These are phyloP conservation scores for Onygenales sp. DNA, from an alignment of 2,329 filamentous ascomycete genomes.

Conservation along the genomic window DNA sequence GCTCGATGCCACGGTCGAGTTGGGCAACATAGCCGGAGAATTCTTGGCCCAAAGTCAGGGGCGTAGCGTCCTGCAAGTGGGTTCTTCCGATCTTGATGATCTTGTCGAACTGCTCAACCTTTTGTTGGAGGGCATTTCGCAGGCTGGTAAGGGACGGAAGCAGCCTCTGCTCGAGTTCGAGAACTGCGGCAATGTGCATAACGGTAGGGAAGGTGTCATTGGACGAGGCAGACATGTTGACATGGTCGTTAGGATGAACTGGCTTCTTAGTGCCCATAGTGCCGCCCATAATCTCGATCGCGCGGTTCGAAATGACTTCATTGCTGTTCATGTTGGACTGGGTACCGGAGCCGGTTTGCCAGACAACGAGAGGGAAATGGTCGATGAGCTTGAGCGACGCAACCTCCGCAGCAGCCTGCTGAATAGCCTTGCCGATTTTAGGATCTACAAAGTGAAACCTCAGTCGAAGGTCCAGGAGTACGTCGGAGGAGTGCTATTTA, in stretches of 20 bases:
- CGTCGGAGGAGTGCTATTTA: slow-evolving; percentile 19
- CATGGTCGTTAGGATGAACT: slow-evolving; percentile 98
- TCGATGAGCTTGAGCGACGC: slow-evolving; percentile 87
- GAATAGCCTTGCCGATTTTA: slow-evolving; percentile 82
- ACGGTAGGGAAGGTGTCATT: slow-evolving; percentile 99
- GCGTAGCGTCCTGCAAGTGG: slow-evolving; percentile 94
- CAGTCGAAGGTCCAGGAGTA: slow-evolving; percentile 8
- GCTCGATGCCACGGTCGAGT: slow-evolving; percentile 80
- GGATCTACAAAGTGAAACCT: slow-evolving; percentile 52
- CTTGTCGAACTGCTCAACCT: slow-evolving; percentile 79
- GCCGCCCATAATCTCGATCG: slow-evolving; percentile 94
- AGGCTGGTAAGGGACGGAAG: slow-evolving; percentile 75
- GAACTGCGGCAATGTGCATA: slow-evolving; percentile 97
- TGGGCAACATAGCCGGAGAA: slow-evolving; percentile 97
- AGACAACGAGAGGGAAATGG: slow-evolving; percentile 97
- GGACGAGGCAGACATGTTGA: slow-evolving; percentile 97
- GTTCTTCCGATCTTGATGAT: slow-evolving; percentile 99
- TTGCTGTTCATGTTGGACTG: slow-evolving; percentile 99
- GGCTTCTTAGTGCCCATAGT: slow-evolving; percentile 95
- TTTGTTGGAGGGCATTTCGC: slow-evolving; percentile 73
- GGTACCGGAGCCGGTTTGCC: slow-evolving; percentile 97
- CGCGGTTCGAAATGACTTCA: slow-evolving; percentile 98
- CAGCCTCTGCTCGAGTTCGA: slow-evolving; percentile 81
- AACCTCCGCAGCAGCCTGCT: slow-evolving; percentile 89
- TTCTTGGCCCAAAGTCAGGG: slow-evolving; percentile 89